Evolutionary conservation across 805 yeast species (phyloP), one percentile per base, ranked within the genome.

Genomic region (Pichia manshurica): DNA sequence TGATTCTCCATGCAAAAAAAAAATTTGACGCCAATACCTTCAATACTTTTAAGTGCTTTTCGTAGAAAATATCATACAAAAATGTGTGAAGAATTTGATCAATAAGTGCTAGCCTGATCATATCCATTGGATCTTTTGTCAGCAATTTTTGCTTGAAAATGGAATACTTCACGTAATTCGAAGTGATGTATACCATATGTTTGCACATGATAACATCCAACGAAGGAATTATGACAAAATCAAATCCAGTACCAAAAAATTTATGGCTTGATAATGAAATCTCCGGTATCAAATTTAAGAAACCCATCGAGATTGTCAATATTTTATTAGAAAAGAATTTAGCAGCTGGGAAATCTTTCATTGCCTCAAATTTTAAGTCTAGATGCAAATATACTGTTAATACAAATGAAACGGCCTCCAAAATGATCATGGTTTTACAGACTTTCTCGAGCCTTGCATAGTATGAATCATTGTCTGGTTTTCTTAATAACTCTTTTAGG

Each of bases 1-100:
- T 70, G 59, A 82, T 72, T 63, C 84, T 74, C 79, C 82, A 79
- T 2, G 87, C 84, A 58, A 81, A 82, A 48, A 78, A 79, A 58
- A 81, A 84, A 53, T 78, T 71, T 20, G 67, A 69, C 21, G 85
- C 77, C 33, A 84, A 63, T 39, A 71, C 68, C 17, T 65, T 70
- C 62, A 47, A 71, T 53, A 64, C 74, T 44, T 45, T 57, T 52
- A 55, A 64, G 53, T 74, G 77, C n/a, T 20, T 46, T 19, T 62
- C 58, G 5, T 29, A 17, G 33, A 41, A 41, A 19, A 41, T 31
- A 31, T 32, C 37, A 19, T 31, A 31, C 2, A 41, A 20, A 8
- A 39, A 28, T 20, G 28, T 19, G 21, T 29, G 28, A 20, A 32
- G 12, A 5, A 32, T 31, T 16, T 31, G 37, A 13, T 41, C 16